A percentile compares a stretch with the other conserved stretches of the same genome.
Evolutionary conservation across 1,139 yeast genomes (phyloP).

Genomic region (Zhuliangozyma parablackwelliae): DNA sequence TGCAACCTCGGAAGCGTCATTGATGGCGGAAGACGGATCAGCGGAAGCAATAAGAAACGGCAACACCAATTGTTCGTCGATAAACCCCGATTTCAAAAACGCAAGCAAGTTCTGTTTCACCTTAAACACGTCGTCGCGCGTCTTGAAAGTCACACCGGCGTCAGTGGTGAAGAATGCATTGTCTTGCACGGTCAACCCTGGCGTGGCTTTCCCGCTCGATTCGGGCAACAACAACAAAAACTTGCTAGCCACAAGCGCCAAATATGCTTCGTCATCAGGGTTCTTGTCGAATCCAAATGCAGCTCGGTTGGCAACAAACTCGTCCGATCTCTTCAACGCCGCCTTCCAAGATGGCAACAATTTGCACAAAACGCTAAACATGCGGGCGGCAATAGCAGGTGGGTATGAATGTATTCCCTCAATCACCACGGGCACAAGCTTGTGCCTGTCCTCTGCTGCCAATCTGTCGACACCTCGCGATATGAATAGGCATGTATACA

Average conservation of each 20-base stretch:
- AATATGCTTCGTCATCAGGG: slow-evolving; percentile 35
- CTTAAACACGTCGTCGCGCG: slow-evolving; percentile 39
- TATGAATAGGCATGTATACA: slow-evolving; percentile 63
- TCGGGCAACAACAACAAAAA: slow-evolving; percentile 56
- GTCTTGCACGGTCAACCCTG: slow-evolving; percentile 60
- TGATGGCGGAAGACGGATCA: slow-evolving; percentile 53
- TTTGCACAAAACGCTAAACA: slow-evolving; percentile 59
- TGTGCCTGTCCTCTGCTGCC: slow-evolving; percentile 23
- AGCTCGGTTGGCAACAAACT: slow-evolving; percentile 31
- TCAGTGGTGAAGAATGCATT: slow-evolving; percentile 58
- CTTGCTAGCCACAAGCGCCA: slow-evolving; percentile 46
- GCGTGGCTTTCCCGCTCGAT: slow-evolving; percentile 20
- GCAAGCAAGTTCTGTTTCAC: slow-evolving; percentile 40
- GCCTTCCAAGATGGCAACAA: slow-evolving; percentile 47
- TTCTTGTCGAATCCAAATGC: slow-evolving; percentile 24
- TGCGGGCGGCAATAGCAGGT: slow-evolving; percentile 47
- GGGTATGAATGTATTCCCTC: slow-evolving; percentile 39
- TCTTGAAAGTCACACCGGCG: slow-evolving; percentile 59
- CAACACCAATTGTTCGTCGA: slow-evolving; percentile 27
- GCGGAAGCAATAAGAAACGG: slow-evolving; percentile 62
- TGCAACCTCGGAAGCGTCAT: slow-evolving; percentile 47
- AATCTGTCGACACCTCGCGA: slow-evolving; percentile 62
- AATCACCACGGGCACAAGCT: slow-evolving; percentile 46
- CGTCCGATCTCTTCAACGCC: slow-evolving; percentile 45
- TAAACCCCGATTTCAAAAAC: slow-evolving; percentile 37